Conservation (phyloP, 148 eudicot species). For the Vaccinium vitisidaea region DNA sequence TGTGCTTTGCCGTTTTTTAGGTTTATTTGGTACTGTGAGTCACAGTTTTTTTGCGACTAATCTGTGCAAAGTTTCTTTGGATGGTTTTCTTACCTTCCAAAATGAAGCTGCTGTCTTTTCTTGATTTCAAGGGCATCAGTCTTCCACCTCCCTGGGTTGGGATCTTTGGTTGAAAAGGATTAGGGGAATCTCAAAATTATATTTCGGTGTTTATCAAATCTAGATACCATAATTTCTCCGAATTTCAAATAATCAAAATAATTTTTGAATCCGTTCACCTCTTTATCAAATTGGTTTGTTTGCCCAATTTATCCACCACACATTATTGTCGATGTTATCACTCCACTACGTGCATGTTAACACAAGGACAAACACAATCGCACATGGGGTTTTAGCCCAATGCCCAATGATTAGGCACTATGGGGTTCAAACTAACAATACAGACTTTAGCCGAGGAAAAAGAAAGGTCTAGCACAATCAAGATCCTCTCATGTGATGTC, state of each 20-base stretch:
- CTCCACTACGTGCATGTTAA: too few relatives aligned
- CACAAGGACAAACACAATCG: too few relatives aligned
- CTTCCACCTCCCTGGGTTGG: background rate
- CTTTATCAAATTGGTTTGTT: background rate
- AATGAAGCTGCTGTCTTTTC: slow-evolving; percentile 11
- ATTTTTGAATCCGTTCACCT: background rate
- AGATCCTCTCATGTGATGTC: too few relatives aligned
- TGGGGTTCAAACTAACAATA: too few relatives aligned
- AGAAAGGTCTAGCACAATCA: too few relatives aligned
- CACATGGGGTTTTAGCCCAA: too few relatives aligned
- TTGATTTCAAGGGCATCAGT: background rate
- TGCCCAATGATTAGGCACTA: too few relatives aligned
- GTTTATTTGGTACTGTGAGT: slow-evolving; percentile 9
- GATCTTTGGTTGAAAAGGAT: background rate
- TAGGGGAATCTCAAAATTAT: background rate
- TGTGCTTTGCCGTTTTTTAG: background rate
- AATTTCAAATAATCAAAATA: background rate
- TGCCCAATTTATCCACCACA: background rate
- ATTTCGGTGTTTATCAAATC: background rate
- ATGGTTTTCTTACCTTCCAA: background rate
- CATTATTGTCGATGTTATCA: background rate
- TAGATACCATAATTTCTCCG: background rate
- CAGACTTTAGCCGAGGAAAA: too few relatives aligned
- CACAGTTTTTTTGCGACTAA: slow-evolving; percentile 10
- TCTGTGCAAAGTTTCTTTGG: background rate